A percentile compares a stretch with the other conserved stretches of the same genome.
These are phyloP conservation scores for Austroboletus niveus DNA, from an alignment of 1,284 basidiomycete genomes.

Conservation along the genomic window DNA sequence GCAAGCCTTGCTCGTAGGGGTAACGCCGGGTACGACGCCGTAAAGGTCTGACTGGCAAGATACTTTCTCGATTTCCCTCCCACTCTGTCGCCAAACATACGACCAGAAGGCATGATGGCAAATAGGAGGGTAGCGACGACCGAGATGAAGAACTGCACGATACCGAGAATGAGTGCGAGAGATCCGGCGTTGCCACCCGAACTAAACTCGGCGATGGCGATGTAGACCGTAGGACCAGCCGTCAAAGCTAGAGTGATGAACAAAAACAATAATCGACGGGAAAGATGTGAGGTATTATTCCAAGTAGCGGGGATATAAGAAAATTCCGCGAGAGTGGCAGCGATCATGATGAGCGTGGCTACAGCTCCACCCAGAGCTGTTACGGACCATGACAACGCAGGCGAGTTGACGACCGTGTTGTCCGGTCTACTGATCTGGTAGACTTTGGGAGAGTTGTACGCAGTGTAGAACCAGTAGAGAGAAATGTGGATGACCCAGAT, in stretches of 20 bases:
- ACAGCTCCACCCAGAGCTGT: conserved; percentile 89
- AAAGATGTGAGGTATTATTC: conserved; percentile 95
- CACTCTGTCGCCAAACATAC: conserved; percentile 95
- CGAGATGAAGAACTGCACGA: conserved; percentile 89
- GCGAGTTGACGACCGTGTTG: conserved; percentile 53
- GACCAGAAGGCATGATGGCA: conserved; percentile 84
- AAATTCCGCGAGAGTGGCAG: conserved; percentile 89
- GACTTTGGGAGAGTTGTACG: conserved; percentile 93
- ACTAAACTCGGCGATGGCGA: conserved; percentile 71
- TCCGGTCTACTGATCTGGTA: conserved; percentile 59
- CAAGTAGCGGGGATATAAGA: conserved; percentile 96
- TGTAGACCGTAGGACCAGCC: conserved; percentile 87
- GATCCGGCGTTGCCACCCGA: conserved; percentile 32
- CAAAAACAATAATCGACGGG: conserved; percentile 85
- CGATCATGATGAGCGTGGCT: conserved; percentile 86
- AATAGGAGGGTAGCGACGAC: conserved; percentile 79
- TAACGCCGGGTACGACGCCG: conserved; percentile 87
- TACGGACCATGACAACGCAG: conserved; percentile 89
- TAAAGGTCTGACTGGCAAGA: conserved; percentile 95
- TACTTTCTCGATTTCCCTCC: conserved; percentile 93
- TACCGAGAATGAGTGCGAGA: conserved; percentile 80
- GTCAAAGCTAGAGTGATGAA: conserved; percentile 84
- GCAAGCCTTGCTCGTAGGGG: conserved; percentile 38
- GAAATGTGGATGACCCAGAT: conserved; percentile 93
- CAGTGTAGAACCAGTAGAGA: conserved; percentile 94